phyloP scores from a whole-genome alignment of 1,284 basidiomycete genomes.

The Chiua sp. region DNA sequence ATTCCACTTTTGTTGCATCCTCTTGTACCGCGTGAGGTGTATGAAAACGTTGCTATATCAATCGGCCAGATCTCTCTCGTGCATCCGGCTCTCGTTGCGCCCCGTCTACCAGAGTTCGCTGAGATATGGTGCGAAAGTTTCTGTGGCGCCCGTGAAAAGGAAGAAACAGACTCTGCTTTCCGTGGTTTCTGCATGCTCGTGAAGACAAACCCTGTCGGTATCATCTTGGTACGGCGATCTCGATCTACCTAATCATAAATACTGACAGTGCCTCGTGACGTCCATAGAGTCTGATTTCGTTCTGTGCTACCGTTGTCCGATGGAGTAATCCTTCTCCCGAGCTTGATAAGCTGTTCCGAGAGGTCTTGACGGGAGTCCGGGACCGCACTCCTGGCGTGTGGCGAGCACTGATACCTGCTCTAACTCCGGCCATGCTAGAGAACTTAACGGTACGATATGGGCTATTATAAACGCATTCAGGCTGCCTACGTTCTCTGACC shows the following conservation, averaged over 20 bases:
- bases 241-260: neutral
- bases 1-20: constrained; percentile 93
- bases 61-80: constrained; percentile 96
- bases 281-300: constrained; percentile 85
- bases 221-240: constrained; percentile 72
- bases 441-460: constrained; percentile 78
- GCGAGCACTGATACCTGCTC: constrained; percentile 74
- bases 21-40: constrained; percentile 91
- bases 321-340: constrained; percentile 92
- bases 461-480: constrained; percentile 48
- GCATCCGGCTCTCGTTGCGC: constrained; percentile 88
- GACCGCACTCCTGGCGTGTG: constrained; percentile 81
- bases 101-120: constrained; percentile 89
- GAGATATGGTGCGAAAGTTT: constrained; percentile 97
- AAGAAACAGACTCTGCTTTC: constrained; percentile 99
- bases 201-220: constrained; percentile 90
- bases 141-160: constrained; percentile 99
- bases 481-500: neutral
- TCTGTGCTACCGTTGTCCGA: constrained; percentile 95
- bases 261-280: constrained; percentile 11
- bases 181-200: constrained; percentile 97
- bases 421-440: constrained; percentile 82
- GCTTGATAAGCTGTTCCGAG: constrained; percentile 90
- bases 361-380: constrained; percentile 85
- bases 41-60: constrained; percentile 98